Evolutionary conservation across 2,329 filamentous ascomycete genomes (phyloP).

Genomic region (Diplocarpon mali): DNA sequence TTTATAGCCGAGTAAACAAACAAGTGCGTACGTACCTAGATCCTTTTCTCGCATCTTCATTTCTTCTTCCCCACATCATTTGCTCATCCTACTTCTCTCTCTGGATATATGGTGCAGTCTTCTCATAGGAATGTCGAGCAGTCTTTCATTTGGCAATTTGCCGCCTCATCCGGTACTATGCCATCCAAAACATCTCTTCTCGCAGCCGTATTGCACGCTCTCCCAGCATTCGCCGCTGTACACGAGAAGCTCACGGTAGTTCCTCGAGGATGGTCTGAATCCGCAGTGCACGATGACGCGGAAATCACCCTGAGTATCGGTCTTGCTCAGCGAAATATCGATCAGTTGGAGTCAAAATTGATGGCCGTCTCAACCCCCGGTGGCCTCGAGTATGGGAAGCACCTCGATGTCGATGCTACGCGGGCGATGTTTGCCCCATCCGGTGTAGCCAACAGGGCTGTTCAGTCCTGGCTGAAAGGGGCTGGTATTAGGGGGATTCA

Average conservation of each 20-base stretch:
- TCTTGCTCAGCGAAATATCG: constrained; percentile 34
- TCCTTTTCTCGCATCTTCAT: too few species aligned
- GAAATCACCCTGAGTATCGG: constrained; percentile 27
- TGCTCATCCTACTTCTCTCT: too few species aligned
- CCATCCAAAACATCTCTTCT: neutral
- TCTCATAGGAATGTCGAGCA: too few species aligned
- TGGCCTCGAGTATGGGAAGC: constrained; percentile 41
- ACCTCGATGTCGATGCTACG: constrained; percentile 39
- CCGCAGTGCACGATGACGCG: constrained; percentile 2
- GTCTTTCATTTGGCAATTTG: too few species aligned
- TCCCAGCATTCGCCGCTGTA: constrained; percentile 5
- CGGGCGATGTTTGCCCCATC: constrained; percentile 41
- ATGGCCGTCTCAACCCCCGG: constrained; percentile 37
- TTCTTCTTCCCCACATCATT: too few species aligned
- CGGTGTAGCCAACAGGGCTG: constrained; percentile 37
- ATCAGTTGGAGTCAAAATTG: constrained; percentile 33
- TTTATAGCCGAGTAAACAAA: too few species aligned
- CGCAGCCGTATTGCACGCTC: constrained; percentile 1
- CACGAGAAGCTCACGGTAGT: constrained; percentile 4
- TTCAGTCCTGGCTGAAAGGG: constrained; percentile 43
- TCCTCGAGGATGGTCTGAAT: constrained; percentile 12
- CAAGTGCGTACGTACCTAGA: too few species aligned
- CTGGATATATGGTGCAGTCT: too few species aligned
- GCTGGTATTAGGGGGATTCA: constrained; percentile 35
- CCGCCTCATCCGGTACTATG: too few species aligned